A percentile compares a stretch with the other conserved stretches of the same genome.
phyloP scores from a whole-genome alignment of 352 stramenopile genomes.

The Phytophthora kernoviae region DNA sequence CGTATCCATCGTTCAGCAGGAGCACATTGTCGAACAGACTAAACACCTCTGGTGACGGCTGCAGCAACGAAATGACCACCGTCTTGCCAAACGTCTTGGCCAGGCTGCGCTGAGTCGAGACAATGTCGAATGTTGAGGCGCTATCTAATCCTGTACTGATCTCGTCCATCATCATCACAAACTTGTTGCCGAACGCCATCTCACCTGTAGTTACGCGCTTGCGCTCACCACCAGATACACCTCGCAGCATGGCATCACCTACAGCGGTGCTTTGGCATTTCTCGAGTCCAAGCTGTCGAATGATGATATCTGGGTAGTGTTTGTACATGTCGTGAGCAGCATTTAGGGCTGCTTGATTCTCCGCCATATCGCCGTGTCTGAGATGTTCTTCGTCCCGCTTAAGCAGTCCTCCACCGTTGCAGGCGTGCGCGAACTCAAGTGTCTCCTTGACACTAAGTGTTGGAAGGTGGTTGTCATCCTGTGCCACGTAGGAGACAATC shows the following conservation, averaged over 20 bases:
- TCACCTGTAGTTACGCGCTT: slow-evolving; percentile 24
- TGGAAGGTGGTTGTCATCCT: slow-evolving; percentile 71
- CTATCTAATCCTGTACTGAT: slow-evolving; percentile 30
- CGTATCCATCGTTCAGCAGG: slow-evolving; percentile 79
- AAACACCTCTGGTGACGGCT: slow-evolving; percentile 91
- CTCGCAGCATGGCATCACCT: slow-evolving; percentile 66
- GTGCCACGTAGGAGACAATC: slow-evolving; percentile 35
- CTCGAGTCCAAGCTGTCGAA: slow-evolving; percentile 21
- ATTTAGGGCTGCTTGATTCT: slow-evolving; percentile 28
- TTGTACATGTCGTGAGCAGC: slow-evolving; percentile 24
- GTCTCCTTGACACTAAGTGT: slow-evolving; percentile 51
- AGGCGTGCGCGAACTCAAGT: slow-evolving; percentile 46
- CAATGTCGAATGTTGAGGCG: slow-evolving; percentile 34
- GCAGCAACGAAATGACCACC: slow-evolving; percentile 71
- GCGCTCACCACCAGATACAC: slow-evolving; percentile 76
- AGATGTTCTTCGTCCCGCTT: slow-evolving; percentile 26
- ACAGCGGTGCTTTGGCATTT: slow-evolving; percentile 53
- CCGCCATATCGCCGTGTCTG: slow-evolving; percentile 19
- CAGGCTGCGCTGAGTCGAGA: slow-evolving; percentile 34
- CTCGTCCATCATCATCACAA: slow-evolving; percentile 28
- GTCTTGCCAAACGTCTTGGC: slow-evolving; percentile 43
- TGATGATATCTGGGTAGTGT: slow-evolving; percentile 16
- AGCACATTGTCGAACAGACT: slow-evolving; percentile 92
- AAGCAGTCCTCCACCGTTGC: slow-evolving; percentile 25
- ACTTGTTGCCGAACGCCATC: slow-evolving; percentile 27